Percentiles rank a stretch among this genome's conserved stretches.
These are phyloP conservation scores for Tylopilus sp. DNA, from an alignment of 768 basidiomycete species.

Conservation along the genomic window DNA sequence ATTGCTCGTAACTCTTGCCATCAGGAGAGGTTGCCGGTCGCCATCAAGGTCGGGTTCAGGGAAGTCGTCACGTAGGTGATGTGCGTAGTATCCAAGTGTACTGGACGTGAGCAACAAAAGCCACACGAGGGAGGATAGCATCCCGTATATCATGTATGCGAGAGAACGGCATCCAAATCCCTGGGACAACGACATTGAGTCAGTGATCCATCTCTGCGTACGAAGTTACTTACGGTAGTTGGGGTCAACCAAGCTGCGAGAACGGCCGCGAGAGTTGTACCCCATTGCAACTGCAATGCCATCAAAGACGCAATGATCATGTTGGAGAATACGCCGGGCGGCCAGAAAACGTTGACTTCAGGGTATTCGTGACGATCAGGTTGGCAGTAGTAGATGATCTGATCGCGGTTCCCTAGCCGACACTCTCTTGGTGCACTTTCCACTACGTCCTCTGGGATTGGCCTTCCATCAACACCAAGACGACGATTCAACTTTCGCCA, in stretches of 20 bases:
- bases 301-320: slow-evolving; percentile 30
- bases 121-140: slow-evolving; percentile 30
- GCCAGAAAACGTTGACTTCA: slow-evolving; percentile 11
- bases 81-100: slow-evolving; percentile 21
- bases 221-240: slow-evolving; percentile 20
- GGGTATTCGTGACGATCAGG: slow-evolving; percentile 2
- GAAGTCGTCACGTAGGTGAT: neutral
- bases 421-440: slow-evolving; percentile 7
- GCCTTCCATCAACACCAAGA: neutral
- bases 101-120: slow-evolving; percentile 31
- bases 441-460: neutral
- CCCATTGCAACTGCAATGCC: slow-evolving; percentile 33
- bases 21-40: neutral
- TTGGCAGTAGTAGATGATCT: slow-evolving; percentile 21
- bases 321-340: slow-evolving; percentile 20
- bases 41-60: neutral
- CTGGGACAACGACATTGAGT: neutral
- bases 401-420: slow-evolving; percentile 17
- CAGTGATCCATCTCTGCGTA: neutral
- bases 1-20: no score
- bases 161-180: slow-evolving; percentile 36
- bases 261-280: slow-evolving; percentile 28
- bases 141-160: slow-evolving; percentile 30
- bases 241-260: slow-evolving; percentile 30
- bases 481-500: slow-evolving; percentile 2